These are phyloP conservation scores for Phialemoniopsis sp. DNA, from an alignment of 2,329 filamentous ascomycete genomes.

Conservation along the genomic window DNA sequence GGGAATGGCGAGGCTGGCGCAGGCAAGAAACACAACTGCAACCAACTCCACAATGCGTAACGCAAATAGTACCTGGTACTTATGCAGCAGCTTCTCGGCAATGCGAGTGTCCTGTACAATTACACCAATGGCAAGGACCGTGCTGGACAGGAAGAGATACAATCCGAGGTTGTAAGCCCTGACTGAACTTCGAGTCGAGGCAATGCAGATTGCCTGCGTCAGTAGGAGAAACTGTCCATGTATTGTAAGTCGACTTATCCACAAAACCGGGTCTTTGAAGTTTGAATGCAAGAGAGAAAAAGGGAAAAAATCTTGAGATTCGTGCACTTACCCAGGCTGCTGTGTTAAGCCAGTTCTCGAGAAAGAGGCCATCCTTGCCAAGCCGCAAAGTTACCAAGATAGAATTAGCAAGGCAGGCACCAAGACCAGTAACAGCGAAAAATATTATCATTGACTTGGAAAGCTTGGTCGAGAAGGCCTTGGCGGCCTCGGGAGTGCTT, in stretches of 20 bases:
- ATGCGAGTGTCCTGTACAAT: constrained; percentile 39
- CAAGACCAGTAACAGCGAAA: constrained; percentile 49
- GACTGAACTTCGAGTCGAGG: constrained; percentile 44
- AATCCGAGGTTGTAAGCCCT: constrained; percentile 49
- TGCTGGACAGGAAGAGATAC: constrained; percentile 42
- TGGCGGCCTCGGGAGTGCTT: constrained; percentile 59
- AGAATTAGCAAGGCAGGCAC: constrained; percentile 51
- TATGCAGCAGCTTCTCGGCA: constrained; percentile 24
- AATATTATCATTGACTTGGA: constrained; percentile 52
- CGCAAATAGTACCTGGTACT: constrained; percentile 27
- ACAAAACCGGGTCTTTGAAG: background rate
- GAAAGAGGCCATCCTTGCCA: constrained; percentile 30
- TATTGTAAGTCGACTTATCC: constrained; percentile 6
- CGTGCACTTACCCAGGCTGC: constrained; percentile 57
- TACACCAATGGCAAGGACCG: constrained; percentile 36
- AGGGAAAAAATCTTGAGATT: constrained; percentile 1
- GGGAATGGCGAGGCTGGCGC: constrained; percentile 53
- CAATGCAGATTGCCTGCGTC: constrained; percentile 46
- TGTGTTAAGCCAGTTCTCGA: constrained; percentile 57
- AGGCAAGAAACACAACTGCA: constrained; percentile 35
- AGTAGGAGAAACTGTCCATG: constrained; percentile 40
- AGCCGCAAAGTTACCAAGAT: constrained; percentile 42
- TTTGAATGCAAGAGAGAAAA: constrained; percentile 2
- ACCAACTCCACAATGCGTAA: constrained; percentile 45
- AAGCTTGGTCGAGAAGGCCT: constrained; percentile 56